A percentile compares a stretch with the other conserved stretches of the same genome.
Evolutionary conservation across 176 grass and related monocot genomes (phyloP).

Genomic region (Eleusine coracana): DNA sequence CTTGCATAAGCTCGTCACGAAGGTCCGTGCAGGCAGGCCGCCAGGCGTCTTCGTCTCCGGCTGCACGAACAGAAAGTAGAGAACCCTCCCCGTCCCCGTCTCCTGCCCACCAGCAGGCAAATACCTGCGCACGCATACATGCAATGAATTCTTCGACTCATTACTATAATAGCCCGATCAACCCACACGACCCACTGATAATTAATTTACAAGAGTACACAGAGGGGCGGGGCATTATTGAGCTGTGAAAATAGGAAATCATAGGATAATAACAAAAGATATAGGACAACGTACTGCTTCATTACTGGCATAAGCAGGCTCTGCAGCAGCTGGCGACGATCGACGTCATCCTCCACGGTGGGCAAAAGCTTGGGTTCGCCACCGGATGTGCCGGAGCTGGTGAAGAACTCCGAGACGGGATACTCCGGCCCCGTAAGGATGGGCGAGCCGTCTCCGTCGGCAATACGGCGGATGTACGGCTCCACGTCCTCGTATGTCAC

Average conservation of each 20-base stretch:
- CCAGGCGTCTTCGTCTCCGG: constrained; percentile 82
- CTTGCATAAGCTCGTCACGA: constrained; percentile 98
- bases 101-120: too few relatives aligned
- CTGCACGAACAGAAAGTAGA: constrained; percentile 95
- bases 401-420: constrained; percentile 91
- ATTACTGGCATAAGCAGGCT: constrained; percentile 95
- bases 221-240: too few relatives aligned
- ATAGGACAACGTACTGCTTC: constrained; percentile 57
- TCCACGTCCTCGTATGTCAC: constrained; percentile 84
- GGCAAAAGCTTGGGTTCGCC: constrained; percentile 99
- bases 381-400: constrained; percentile 92
- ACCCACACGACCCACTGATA: too few relatives aligned
- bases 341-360: constrained; percentile 75
- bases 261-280: too few relatives aligned
- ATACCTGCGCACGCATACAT: too few relatives aligned
- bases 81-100: constrained; percentile 60
- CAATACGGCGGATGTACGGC: constrained; percentile 84
- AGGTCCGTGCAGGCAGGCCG: constrained; percentile 69
- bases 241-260: too few relatives aligned
- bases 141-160: too few relatives aligned
- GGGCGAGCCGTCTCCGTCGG: constrained; percentile 80
- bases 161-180: too few relatives aligned
- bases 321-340: constrained; percentile 74
- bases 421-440: constrained; percentile 61
- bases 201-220: too few relatives aligned